Base-by-base conservation (phyloP, 2,329 filamentous ascomycete genomes). In the Exophiala xenobiotica region DNA sequence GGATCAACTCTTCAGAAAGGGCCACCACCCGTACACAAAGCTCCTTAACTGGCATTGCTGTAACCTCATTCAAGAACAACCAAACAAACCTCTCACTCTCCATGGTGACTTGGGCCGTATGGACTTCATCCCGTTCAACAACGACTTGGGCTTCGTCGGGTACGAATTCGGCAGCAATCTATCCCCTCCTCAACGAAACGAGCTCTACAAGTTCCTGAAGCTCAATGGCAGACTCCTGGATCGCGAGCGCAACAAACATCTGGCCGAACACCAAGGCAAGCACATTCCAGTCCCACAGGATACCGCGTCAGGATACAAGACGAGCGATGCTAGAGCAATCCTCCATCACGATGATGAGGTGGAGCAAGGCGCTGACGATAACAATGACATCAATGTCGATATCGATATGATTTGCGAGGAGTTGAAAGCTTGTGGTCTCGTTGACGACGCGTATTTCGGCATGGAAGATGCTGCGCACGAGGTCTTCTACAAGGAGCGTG, bases 191-290 rank as follows among this genome's bases (percentile, higher is more conserved):
- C 33, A 39, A 9, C 14, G 14, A 11, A 12, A 23, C 24, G 29
- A 54, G 16, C 9, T 38, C 14, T 9, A 33, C 37, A n/a, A 29
- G 18, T 53, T 61, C 9, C 33, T 60, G n/a, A 54, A 46, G 16
- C 38, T 61, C 11, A 60, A 60, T 50, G 59, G 49, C 16, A 43
- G 42, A 42, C 42, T 61, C 24, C 51, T 61, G 6, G 57, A 61
- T 24, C 52, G 54, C 19, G 46, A 56, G 18, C 55, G 53, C 14
- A 60, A 61, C 39, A 49, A 35, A 37, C 59, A 61, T 38, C 45
- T 60, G 22, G 49, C 40, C 22, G 4, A 14, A 7, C 20, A 48
- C 4, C 12, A 19, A 16, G 53, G 45, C 3, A 19, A n/a, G 8
- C 38, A 31, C 18, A 56, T 56, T 24, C 53, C 40, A n/a, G n/a